Evolutionary conservation across 768 basidiomycete genomes (phyloP).

Genomic region (Xerocomellus dryophilus): DNA sequence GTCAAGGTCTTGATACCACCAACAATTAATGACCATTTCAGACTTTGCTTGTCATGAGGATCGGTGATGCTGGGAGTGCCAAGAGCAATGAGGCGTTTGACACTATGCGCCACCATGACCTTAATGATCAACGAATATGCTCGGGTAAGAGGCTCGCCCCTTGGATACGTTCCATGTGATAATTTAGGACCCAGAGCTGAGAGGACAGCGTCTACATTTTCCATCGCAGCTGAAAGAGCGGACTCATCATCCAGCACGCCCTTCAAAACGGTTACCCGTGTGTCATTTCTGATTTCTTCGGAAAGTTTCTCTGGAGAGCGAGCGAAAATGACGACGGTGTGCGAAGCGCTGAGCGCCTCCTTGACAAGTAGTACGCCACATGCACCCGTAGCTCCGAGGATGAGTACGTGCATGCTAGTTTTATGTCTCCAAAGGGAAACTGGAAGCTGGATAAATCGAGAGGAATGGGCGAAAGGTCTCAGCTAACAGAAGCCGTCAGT

Average conservation of each 20-base stretch:
- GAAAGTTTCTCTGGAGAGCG: slow-evolving; percentile 65
- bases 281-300: slow-evolving; percentile 42
- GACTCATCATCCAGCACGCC: slow-evolving; percentile 55
- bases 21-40: slow-evolving; percentile 40
- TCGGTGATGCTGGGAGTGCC: slow-evolving; percentile 67
- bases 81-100: slow-evolving; percentile 62
- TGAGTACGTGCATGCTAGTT: slow-evolving; percentile 48
- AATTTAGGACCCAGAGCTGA: slow-evolving; percentile 59
- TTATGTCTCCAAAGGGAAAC: background rate
- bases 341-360: slow-evolving; percentile 44
- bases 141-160: slow-evolving; percentile 56
- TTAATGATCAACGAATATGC: slow-evolving; percentile 56
- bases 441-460: background rate
- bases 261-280: slow-evolving; percentile 47
- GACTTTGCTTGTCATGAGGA: slow-evolving; percentile 53
- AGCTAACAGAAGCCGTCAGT: background rate
- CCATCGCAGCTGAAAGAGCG: slow-evolving; percentile 48
- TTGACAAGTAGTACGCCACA: slow-evolving; percentile 56
- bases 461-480: background rate
- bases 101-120: slow-evolving; percentile 48
- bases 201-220: slow-evolving; percentile 59
- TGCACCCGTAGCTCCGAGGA: slow-evolving; percentile 71
- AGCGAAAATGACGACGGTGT: slow-evolving; percentile 57
- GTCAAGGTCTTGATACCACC: slow-evolving; percentile 39
- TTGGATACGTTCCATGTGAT: slow-evolving; percentile 41